These are phyloP conservation scores for Hyphopichia fennica DNA, from an alignment of 1,139 yeast genomes.

Conservation along the genomic window DNA sequence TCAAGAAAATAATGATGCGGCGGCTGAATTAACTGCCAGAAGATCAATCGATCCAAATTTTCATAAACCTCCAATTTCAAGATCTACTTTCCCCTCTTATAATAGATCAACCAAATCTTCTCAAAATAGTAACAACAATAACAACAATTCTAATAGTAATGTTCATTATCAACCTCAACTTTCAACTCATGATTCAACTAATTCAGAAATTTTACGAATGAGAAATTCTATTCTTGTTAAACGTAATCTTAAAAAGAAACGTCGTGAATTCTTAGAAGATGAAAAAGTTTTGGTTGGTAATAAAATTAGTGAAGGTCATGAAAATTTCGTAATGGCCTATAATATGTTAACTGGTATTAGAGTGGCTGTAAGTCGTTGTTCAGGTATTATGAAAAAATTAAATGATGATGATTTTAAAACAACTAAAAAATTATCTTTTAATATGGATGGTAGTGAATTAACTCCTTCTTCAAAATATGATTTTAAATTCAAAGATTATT, in stretches of 20 bases:
- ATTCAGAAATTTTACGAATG: constrained; percentile 43
- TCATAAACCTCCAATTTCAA: constrained; percentile 11
- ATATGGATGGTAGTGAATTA: constrained; percentile 81
- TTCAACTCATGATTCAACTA: constrained; percentile 24
- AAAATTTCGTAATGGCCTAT: constrained; percentile 90
- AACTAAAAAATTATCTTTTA: constrained; percentile 80
- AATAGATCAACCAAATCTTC: constrained; percentile 5
- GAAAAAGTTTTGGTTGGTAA: constrained; percentile 74
- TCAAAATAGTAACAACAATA: not conserved
- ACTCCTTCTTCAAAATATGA: constrained; percentile 94
- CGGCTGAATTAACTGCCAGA: not conserved
- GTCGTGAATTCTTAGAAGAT: constrained; percentile 50
- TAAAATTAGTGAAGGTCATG: constrained; percentile 88
- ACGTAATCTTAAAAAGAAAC: constrained; percentile 39
- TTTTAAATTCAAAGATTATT: constrained; percentile 94
- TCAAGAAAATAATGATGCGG: too few relatives aligned
- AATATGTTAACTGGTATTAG: constrained; percentile 97
- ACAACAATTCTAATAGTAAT: too few relatives aligned
- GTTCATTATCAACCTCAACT: constrained; percentile 1
- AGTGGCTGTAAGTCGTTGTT: constrained; percentile 89
- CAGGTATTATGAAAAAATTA: constrained; percentile 78
- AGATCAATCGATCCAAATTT: not conserved
- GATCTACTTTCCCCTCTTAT: constrained; percentile 22
- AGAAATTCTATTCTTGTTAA: constrained; percentile 42
- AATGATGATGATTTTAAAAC: constrained; percentile 67